Conservation (phyloP, 2,329 filamentous ascomycete species). For the Ophiostoma piceae region DNA sequence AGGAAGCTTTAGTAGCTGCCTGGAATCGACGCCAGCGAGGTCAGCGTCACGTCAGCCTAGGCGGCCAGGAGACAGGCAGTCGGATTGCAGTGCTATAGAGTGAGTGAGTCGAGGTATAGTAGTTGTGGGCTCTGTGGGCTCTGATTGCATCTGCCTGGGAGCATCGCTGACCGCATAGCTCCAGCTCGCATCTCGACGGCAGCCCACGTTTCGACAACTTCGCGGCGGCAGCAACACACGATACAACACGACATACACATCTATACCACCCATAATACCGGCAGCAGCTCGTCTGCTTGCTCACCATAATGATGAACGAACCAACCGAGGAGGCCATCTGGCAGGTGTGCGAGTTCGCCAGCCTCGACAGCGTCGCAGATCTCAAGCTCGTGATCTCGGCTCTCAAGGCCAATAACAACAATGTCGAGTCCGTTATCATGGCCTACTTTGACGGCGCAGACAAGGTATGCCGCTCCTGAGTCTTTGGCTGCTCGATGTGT, state of each 20-base stretch:
- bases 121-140: neutral
- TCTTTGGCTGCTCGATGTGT: neutral
- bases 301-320: conserved; percentile 29
- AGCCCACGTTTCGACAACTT: conserved; percentile 16
- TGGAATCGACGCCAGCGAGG: conserved; percentile 8
- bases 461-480: conserved; percentile 34
- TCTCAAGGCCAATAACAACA: conserved; percentile 44
- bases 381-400: conserved; percentile 39
- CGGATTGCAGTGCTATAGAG: no score
- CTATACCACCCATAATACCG: neutral
- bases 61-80: neutral
- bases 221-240: neutral
- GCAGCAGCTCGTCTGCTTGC: neutral
- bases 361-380: conserved; percentile 36
- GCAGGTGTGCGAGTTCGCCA: conserved; percentile 41
- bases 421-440: conserved; percentile 45
- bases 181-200: neutral
- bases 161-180: conserved; percentile 2
- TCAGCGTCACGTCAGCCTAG: neutral
- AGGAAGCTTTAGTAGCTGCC: conserved; percentile 6
- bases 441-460: conserved; percentile 49
- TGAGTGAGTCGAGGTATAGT: neutral
- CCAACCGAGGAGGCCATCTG: conserved; percentile 36
- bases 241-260: neutral
- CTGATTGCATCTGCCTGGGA: neutral